phyloP scores from a whole-genome alignment of 2,329 filamentous ascomycete species.

The Anthostomella pinea region DNA sequence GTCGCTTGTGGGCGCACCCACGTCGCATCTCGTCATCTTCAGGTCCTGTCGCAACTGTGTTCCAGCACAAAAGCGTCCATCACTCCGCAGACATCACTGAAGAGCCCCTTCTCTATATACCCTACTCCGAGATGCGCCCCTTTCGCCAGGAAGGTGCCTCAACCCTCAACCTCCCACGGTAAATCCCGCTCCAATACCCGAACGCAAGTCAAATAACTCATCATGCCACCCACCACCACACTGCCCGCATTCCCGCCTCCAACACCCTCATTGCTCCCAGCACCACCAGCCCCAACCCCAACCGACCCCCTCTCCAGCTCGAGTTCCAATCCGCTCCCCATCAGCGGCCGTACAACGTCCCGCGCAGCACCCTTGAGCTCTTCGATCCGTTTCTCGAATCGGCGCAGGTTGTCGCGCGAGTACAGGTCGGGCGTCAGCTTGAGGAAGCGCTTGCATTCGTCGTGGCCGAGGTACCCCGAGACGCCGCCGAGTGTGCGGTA shows the following conservation, averaged over 20 bases:
- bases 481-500: conserved; percentile 70
- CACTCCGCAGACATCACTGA: conserved; percentile 1
- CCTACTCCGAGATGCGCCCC: neutral
- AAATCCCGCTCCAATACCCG: conserved; percentile 32
- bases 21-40: too few species aligned
- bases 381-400: conserved; percentile 83
- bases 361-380: conserved; percentile 83
- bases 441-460: conserved; percentile 87
- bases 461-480: conserved; percentile 68
- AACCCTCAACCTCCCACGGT: conserved; percentile 31
- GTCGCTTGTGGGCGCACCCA: too few species aligned
- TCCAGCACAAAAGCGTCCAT: too few species aligned
- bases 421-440: conserved; percentile 82
- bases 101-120: neutral
- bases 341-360: conserved; percentile 79
- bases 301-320: conserved; percentile 54
- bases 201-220: conserved; percentile 32
- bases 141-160: conserved; percentile 2
- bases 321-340: conserved; percentile 80
- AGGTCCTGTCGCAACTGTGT: too few species aligned
- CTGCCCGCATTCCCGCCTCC: conserved; percentile 17
- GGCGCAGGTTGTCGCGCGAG: conserved; percentile 77
- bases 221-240: conserved; percentile 19
- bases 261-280: conserved; percentile 37
- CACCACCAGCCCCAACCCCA: conserved; percentile 35